Evolutionary conservation across 495 filamentous ascomycete species (phyloP), one percentile per base, ranked within the genome.

Genomic region (Hyphodiscus hymeniophilus): DNA sequence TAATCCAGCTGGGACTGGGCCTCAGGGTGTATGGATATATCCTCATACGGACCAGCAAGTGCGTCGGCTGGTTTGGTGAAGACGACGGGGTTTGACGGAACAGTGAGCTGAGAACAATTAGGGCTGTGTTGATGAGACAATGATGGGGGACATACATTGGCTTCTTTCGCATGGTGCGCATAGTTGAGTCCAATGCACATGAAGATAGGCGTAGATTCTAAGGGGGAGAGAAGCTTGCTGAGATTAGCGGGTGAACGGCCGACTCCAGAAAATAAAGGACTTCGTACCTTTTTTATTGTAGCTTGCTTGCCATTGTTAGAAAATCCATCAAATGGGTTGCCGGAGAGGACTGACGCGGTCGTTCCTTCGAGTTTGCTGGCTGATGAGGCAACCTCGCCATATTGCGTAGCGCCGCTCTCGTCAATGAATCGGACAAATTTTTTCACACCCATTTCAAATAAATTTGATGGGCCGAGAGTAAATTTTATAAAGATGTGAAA

Each of bases 171-270:
- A 28, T 73, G 70, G 3, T 63, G 60, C 20, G 38, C 30, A 52
- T 72, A 73, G 36, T 73, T 73, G 30, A 72, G 56, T 3, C 70
- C 70, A 17, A 71, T 56, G 46, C 69, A 71, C 38, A 64, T 54
- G 34, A 71, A 63, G 13, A 48, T 42, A 2, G 46, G 38, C 1
- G 35, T 22, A 1, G 8, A 12, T 15, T 24, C 34, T 2, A 48
- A 18, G 12, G 46, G 46, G 20, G 21, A 35, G 7, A 34, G 28
- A n/a, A 44, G 13, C 23, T 33, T 36, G 6, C 34, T 36, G 4
- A 7, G 6, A 36, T n/a, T 36, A 36, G 13, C 13, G 6, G 17
- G 6, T 4, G 13, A 4, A 3, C 17, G 34, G 34, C 34, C 4
- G 13, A 36, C 17, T 15, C 34, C 6, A 7, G 34, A 6, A 6